Conservation (phyloP, 345 rosid genomes). For the Murraya paniculata region DNA sequence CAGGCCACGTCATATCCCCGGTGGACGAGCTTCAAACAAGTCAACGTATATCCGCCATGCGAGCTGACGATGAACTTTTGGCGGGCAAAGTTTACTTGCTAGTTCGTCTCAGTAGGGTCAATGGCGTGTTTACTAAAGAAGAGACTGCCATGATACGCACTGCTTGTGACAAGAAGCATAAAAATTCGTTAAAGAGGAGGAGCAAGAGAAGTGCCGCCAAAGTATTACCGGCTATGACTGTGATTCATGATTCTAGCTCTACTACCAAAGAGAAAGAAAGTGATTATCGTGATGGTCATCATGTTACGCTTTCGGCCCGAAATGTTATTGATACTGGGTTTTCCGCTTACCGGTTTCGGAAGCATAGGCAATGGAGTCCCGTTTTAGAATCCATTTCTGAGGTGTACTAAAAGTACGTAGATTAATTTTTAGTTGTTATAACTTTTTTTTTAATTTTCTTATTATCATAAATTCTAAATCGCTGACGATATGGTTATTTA, state of each 20-base stretch:
- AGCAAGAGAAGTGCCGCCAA: slow-evolving; percentile 20
- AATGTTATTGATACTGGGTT: neutral
- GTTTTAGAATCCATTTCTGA: slow-evolving; percentile 41
- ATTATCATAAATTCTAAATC: no score
- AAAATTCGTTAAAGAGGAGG: slow-evolving; percentile 1
- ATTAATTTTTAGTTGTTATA: no score
- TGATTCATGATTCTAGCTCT: neutral
- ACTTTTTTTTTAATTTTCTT: no score
- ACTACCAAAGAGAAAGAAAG: neutral
- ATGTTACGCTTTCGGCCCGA: neutral
- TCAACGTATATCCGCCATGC: slow-evolving; percentile 27
- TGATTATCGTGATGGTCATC: neutral
- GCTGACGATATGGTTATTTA: no score
- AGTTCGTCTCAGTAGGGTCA: slow-evolving; percentile 22
- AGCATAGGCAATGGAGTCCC: slow-evolving; percentile 30
- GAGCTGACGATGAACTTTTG: slow-evolving; percentile 44
- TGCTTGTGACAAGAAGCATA: slow-evolving; percentile 8
- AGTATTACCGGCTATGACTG: slow-evolving; percentile 28
- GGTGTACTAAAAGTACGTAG: neutral
- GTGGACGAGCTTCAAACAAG: slow-evolving; percentile 24
- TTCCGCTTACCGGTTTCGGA: slow-evolving; percentile 10
- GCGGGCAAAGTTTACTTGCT: slow-evolving; percentile 33
- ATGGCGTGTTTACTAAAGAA: slow-evolving; percentile 25
- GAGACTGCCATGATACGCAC: slow-evolving; percentile 24
- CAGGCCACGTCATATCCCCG: slow-evolving; percentile 30